phyloP scores from a whole-genome alignment of 2,329 filamentous ascomycete genomes.

The Triangularia setosa region DNA sequence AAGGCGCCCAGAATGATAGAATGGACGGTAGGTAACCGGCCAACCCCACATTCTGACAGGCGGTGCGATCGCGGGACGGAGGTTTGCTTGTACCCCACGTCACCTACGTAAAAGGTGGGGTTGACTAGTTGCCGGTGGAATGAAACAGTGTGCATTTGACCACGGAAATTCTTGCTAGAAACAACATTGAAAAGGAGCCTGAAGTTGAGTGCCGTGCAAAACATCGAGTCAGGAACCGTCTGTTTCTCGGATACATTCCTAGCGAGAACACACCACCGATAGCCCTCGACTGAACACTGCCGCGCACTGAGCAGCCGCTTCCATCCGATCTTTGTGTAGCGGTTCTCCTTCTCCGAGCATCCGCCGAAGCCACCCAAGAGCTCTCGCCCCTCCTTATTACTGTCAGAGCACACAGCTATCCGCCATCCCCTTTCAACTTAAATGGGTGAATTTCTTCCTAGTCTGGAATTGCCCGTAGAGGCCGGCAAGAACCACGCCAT shows the following conservation, averaged over 20 bases:
- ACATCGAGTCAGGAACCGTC: neutral
- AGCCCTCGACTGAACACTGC: neutral
- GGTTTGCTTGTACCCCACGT: conserved; percentile 15
- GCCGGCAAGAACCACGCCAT: conserved; percentile 39
- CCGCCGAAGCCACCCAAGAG: neutral
- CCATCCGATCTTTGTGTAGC: neutral
- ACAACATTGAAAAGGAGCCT: neutral
- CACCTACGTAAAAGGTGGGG: conserved; percentile 20
- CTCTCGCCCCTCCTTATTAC: neutral
- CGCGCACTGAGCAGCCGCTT: neutral
- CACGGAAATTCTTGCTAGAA: conserved; percentile 9
- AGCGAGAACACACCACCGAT: neutral
- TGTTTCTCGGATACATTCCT: neutral
- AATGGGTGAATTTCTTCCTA: conserved; percentile 22
- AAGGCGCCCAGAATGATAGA: neutral
- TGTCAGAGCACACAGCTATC: neutral
- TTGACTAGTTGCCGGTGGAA: conserved; percentile 12
- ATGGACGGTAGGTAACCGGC: neutral
- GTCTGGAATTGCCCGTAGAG: conserved; percentile 20
- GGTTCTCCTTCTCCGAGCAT: conserved; percentile 4
- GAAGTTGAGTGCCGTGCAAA: neutral
- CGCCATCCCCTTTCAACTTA: neutral
- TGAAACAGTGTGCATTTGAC: conserved; percentile 5
- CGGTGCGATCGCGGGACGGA: conserved; percentile 2
- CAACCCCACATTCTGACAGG: neutral